Base-by-base conservation (phyloP, 306 rosid species). In the Quercus wislizeni region DNA sequence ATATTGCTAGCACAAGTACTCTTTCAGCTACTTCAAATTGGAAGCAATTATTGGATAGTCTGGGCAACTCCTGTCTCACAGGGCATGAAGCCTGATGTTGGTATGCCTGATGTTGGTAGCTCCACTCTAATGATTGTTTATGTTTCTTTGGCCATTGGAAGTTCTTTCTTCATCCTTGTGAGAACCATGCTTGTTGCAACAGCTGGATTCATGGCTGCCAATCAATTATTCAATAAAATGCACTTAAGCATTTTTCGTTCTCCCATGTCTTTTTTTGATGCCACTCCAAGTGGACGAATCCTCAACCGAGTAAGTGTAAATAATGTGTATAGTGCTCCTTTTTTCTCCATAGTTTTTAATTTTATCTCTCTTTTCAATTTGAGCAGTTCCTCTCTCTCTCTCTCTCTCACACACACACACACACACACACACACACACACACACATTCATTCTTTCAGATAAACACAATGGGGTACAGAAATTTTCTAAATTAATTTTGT, bases 31-130 rank as follows among this genome's bases (percentile, higher is more conserved):
- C 88, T 92, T 83, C 98, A 92, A 88, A 91, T 94, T 78, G 97
- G 90, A 80, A 92, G 97, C 87, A 90, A 92, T 79, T 94, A 92
- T 78, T 94, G 97, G 97, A 94, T 92, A 92, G 92, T 95, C 68
- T 94, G 93, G 97, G 97, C 97, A 41, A 86, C 91, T 84, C 97
- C 97, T 4, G 78, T 81, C 67, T 92, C 98, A 20, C 52, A 77
- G 35, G 98, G 89, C 20, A 78, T 77, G 67, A 84, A 87, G 33
- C 86, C 92, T 63, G 80, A 88, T 5, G 92, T 87, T 49, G 58
- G 30, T 25, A 81, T 21, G 33, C 86, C 92, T 63, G 80, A 88
- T 5, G 92, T 87, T 49, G 58, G 30, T 25, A 81, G 83, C 74
- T 80, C 84, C 20, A 88, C 58, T 35, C 96, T 92, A 46, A 79